Percentiles rank a stretch among this genome's conserved stretches.
These are phyloP conservation scores for Acaromyces ingoldii DNA, from an alignment of 1,284 basidiomycete species.

Conservation along the genomic window DNA sequence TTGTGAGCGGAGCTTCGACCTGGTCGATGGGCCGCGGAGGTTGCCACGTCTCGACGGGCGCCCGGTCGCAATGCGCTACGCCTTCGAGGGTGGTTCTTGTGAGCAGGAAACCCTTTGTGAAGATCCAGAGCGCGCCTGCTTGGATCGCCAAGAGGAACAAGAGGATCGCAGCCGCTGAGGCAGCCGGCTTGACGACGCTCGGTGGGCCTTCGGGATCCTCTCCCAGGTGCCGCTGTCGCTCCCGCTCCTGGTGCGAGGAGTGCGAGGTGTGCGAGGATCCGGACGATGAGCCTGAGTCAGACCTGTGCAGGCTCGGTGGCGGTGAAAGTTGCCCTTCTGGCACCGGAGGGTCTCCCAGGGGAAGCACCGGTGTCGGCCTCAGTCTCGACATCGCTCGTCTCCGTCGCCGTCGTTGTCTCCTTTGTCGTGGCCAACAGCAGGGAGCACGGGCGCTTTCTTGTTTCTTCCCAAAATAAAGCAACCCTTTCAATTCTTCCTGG, in stretches of 20 bases:
- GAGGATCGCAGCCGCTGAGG: slow-evolving; percentile 25
- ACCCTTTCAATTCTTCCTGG: too few species aligned
- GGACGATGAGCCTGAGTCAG: slow-evolving; percentile 18
- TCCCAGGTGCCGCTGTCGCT: slow-evolving; percentile 4
- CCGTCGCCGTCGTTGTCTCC: too few species aligned
- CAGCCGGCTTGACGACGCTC: slow-evolving; percentile 13
- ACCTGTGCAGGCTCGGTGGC: too few species aligned
- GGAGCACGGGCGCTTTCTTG: too few species aligned
- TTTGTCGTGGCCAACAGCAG: too few species aligned
- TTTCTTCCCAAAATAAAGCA: too few species aligned
- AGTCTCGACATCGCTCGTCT: too few species aligned
- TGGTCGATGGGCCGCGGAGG: slow-evolving; percentile 1
- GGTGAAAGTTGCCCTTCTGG: too few species aligned
- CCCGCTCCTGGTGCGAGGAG: slow-evolving; percentile 23
- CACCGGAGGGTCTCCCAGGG: too few species aligned
- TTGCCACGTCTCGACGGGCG: neutral
- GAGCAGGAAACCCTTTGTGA: slow-evolving; percentile 46
- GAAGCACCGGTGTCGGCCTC: too few species aligned
- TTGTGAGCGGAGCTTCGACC: neutral
- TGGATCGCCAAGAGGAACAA: slow-evolving; percentile 16
- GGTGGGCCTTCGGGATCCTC: neutral
- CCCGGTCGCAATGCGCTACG: slow-evolving; percentile 1
- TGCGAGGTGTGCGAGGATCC: slow-evolving; percentile 28
- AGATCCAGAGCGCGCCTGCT: slow-evolving; percentile 26
- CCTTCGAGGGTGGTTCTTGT: slow-evolving; percentile 34